These are phyloP conservation scores for Penicillium nordicum DNA, from an alignment of 2,329 filamentous ascomycete genomes.

Conservation along the genomic window DNA sequence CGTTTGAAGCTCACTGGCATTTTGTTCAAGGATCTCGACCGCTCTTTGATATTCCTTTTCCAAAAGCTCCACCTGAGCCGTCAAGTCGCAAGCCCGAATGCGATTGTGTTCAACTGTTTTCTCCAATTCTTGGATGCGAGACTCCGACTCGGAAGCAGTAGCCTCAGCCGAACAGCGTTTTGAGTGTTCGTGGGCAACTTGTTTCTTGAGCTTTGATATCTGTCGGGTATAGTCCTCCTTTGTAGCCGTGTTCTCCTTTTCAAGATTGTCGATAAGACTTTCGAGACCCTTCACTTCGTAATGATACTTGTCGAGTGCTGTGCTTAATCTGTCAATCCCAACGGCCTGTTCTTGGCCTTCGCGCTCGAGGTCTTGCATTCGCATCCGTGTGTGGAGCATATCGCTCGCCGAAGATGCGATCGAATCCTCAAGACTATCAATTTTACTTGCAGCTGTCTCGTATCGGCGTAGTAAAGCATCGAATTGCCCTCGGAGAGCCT, in stretches of 20 bases:
- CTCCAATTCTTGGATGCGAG: conserved; percentile 38
- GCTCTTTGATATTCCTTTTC: conserved; percentile 29
- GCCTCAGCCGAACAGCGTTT: conserved; percentile 36
- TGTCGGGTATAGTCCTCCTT: conserved; percentile 29
- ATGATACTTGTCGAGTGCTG: conserved; percentile 44
- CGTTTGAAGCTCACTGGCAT: conserved; percentile 19
- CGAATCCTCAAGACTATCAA: conserved; percentile 38
- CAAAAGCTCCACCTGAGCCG: conserved; percentile 34
- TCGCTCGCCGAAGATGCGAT: conserved; percentile 45
- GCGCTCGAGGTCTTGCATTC: conserved; percentile 42
- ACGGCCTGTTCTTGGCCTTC: conserved; percentile 41
- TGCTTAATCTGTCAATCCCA: conserved; percentile 42
- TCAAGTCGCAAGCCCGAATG: conserved; percentile 34
- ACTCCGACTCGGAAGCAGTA: conserved; percentile 33
- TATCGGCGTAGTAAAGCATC: conserved; percentile 40
- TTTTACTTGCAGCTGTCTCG: conserved; percentile 37
- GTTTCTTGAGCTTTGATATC: conserved; percentile 34
- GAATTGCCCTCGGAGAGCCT: conserved; percentile 44
- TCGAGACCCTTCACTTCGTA: conserved; percentile 44
- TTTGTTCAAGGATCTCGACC: conserved; percentile 24
- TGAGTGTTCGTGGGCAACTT: conserved; percentile 33
- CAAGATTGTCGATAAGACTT: conserved; percentile 40
- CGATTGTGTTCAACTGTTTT: conserved; percentile 34
- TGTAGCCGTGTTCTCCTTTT: conserved; percentile 36
- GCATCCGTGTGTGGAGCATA: conserved; percentile 45